phyloP scores from a whole-genome alignment of 345 rosid genomes.

The Lagerstroemia speciosa region DNA sequence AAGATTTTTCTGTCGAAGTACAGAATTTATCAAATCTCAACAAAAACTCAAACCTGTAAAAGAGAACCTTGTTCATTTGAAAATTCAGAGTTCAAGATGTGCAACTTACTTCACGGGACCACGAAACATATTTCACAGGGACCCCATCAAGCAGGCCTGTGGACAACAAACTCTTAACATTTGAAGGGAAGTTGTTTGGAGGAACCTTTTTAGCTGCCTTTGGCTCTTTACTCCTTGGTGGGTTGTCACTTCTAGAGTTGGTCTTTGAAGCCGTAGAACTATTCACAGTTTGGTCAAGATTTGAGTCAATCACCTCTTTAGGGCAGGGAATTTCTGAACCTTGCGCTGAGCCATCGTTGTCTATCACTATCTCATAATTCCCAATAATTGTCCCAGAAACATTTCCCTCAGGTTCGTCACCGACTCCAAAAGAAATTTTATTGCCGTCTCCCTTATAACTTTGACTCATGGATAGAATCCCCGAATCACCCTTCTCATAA shows the following conservation, averaged over 20 bases:
- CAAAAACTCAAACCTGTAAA: neutral
- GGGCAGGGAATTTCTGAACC: constrained; percentile 24
- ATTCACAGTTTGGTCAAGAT: constrained; percentile 19
- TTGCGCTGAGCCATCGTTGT: constrained; percentile 25
- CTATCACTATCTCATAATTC: constrained; percentile 28
- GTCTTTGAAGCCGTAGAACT: constrained; percentile 15
- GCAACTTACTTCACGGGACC: constrained; percentile 52
- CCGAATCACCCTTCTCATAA: constrained; percentile 31
- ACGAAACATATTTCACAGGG: constrained; percentile 55
- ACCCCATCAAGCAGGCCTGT: constrained; percentile 69
- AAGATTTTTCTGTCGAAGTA: constrained; percentile 34
- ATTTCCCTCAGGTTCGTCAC: constrained; percentile 33
- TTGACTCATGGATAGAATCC: constrained; percentile 31
- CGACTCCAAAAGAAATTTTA: constrained; percentile 35
- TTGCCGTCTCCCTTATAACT: constrained; percentile 30
- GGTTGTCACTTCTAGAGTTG: constrained; percentile 18
- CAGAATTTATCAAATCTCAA: neutral
- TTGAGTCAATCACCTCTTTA: constrained; percentile 18
- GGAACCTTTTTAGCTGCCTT: constrained; percentile 35
- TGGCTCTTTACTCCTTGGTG: constrained; percentile 28
- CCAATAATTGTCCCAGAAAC: constrained; percentile 24
- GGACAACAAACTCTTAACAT: constrained; percentile 57
- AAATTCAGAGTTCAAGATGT: neutral
- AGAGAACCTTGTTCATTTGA: neutral
- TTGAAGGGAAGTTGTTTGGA: constrained; percentile 53